A percentile compares a stretch with the other conserved stretches of the same genome.
phyloP scores from a whole-genome alignment of 345 rosid species.

The Ceriops decandra region DNA sequence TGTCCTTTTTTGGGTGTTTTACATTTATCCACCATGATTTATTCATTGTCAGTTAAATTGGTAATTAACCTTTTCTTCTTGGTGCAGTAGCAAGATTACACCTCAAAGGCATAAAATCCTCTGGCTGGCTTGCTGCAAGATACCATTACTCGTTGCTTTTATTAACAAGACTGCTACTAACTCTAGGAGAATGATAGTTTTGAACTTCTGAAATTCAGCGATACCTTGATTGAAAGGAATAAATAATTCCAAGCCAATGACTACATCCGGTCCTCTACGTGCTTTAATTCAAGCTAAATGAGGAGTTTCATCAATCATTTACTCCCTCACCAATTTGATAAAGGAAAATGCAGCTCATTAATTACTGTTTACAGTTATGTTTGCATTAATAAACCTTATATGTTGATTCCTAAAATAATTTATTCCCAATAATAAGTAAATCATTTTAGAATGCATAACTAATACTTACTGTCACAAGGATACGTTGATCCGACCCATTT shows the following conservation, averaged over 20 bases:
- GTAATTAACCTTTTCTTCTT: too few species aligned
- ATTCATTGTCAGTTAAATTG: too few species aligned
- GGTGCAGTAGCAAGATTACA: too few species aligned
- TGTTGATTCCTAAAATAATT: not conserved
- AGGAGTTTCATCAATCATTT: not conserved
- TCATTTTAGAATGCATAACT: not conserved
- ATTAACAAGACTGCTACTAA: not conserved
- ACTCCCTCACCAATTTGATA: not conserved
- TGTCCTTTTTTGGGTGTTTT: not conserved
- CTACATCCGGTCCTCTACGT: not conserved
- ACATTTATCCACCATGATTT: not conserved
- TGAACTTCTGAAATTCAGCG: slow-evolving; percentile 8
- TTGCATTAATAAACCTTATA: not conserved
- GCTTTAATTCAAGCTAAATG: not conserved
- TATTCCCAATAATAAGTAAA: not conserved
- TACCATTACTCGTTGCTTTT: not conserved
- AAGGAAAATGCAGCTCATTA: slow-evolving; percentile 1
- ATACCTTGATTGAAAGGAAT: not conserved
- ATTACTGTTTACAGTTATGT: not conserved
- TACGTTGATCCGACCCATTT: too few species aligned
- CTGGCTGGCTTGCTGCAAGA: not conserved
- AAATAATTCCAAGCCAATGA: not conserved
- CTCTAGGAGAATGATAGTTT: not conserved
- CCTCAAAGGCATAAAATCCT: not conserved
- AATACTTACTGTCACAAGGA: not conserved